Evolutionary conservation across 2,329 filamentous ascomycete genomes (phyloP).

Genomic region (Emmonsiellopsis sp.): DNA sequence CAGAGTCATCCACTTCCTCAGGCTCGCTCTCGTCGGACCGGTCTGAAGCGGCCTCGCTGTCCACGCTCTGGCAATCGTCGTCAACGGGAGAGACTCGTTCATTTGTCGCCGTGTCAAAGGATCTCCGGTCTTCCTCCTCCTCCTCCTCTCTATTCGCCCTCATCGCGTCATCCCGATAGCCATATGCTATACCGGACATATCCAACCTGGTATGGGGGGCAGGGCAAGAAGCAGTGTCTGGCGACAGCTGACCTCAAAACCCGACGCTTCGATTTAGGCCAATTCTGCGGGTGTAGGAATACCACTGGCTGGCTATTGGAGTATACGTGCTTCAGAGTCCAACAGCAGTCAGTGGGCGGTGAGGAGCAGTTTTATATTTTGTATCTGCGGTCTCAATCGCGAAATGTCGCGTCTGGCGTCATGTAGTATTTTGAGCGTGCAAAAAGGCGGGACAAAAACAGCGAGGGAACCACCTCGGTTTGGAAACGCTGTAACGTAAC

Average conservation of each 20-base stretch:
- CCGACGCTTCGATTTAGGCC: not conserved
- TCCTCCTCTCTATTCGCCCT: constrained; percentile 26
- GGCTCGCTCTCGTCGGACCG: constrained; percentile 16
- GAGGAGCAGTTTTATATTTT: too few relatives aligned
- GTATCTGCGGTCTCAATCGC: not conserved
- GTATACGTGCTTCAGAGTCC: too few relatives aligned
- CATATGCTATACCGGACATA: constrained; percentile 11
- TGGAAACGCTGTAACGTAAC: not conserved
- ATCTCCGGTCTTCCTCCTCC: constrained; percentile 10
- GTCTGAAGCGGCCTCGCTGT: constrained; percentile 17
- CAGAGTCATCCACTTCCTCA: constrained; percentile 39
- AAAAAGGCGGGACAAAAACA: not conserved
- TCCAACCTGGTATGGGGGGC: constrained; percentile 9
- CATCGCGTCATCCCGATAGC: constrained; percentile 8
- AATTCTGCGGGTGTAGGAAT: not conserved
- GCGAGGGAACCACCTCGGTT: not conserved
- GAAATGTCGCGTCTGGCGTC: not conserved
- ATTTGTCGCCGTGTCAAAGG: not conserved
- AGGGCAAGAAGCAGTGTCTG: not conserved
- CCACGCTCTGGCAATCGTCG: constrained; percentile 13
- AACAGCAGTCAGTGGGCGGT: too few relatives aligned
- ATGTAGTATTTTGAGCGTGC: too few relatives aligned
- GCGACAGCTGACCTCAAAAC: not conserved
- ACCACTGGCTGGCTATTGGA: too few relatives aligned
- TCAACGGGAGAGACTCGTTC: constrained; percentile 14